phyloP scores from a whole-genome alignment of 768 basidiomycete species.

The Suillus americanus region DNA sequence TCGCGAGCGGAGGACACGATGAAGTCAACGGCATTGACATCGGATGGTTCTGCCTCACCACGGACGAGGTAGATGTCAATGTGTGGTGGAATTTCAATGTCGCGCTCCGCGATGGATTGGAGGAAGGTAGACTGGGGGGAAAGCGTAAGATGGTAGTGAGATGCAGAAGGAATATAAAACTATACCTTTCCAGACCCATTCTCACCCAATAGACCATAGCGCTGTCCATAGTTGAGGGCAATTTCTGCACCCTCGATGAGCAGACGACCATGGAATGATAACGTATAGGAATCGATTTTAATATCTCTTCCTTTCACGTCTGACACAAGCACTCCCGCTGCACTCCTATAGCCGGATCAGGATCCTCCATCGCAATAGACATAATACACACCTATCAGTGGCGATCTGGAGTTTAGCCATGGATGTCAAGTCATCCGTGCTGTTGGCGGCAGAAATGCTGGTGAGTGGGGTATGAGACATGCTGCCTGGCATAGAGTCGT shows the following conservation, averaged over 20 bases:
- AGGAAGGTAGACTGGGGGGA: slow-evolving; percentile 83
- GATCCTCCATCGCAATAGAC: neutral
- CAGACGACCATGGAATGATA: slow-evolving; percentile 95
- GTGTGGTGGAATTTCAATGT: slow-evolving; percentile 91
- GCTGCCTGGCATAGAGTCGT: slow-evolving; percentile 65
- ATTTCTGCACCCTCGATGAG: slow-evolving; percentile 68
- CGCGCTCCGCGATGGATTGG: slow-evolving; percentile 92
- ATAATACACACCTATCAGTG: slow-evolving; percentile 72
- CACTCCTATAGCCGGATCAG: slow-evolving; percentile 55
- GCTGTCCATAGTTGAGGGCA: slow-evolving; percentile 84
- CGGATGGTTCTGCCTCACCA: slow-evolving; percentile 94
- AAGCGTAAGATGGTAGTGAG: slow-evolving; percentile 10
- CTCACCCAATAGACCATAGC: slow-evolving; percentile 94
- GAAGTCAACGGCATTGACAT: slow-evolving; percentile 95
- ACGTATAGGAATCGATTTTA: slow-evolving; percentile 93
- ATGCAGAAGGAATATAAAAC: slow-evolving; percentile 11
- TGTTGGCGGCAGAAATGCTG: slow-evolving; percentile 74
- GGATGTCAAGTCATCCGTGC: slow-evolving; percentile 73
- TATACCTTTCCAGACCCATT: slow-evolving; percentile 97
- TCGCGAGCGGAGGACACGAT: slow-evolving; percentile 89
- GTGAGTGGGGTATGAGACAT: slow-evolving; percentile 78
- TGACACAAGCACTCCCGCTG: slow-evolving; percentile 89
- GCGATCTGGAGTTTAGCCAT: slow-evolving; percentile 92
- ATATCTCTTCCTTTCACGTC: slow-evolving; percentile 93
- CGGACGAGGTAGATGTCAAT: slow-evolving; percentile 97